These are phyloP conservation scores for Tolypocladium album DNA, from an alignment of 2,329 filamentous ascomycete species.

Conservation along the genomic window DNA sequence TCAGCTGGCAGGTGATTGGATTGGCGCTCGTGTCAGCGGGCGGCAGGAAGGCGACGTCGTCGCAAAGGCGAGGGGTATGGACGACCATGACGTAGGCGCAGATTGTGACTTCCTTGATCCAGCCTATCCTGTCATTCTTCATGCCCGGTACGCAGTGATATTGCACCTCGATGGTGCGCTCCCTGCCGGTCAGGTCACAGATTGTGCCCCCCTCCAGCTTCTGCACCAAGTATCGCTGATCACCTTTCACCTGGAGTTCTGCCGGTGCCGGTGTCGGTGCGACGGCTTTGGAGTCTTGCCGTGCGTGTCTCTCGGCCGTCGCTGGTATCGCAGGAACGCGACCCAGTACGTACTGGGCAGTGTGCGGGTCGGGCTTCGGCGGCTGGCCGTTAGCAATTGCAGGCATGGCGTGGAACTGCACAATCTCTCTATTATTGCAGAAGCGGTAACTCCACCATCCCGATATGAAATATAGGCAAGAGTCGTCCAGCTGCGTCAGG, in stretches of 20 bases:
- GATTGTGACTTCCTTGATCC: constrained; percentile 87
- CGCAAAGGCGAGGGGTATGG: constrained; percentile 78
- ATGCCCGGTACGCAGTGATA: constrained; percentile 68
- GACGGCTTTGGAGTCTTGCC: constrained; percentile 11
- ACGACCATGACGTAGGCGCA: constrained; percentile 92
- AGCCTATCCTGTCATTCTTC: constrained; percentile 65
- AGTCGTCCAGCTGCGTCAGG: constrained; percentile 65
- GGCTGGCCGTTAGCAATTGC: constrained; percentile 56
- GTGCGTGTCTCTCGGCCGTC: constrained; percentile 10
- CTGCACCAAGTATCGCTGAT: constrained; percentile 79
- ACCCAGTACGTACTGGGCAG: constrained; percentile 69
- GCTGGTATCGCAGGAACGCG: constrained; percentile 27
- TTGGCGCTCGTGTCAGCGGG: constrained; percentile 69
- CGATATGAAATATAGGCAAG: constrained; percentile 70
- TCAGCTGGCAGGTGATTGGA: constrained; percentile 62
- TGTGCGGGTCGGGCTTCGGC: constrained; percentile 65
- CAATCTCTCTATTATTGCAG: constrained; percentile 78
- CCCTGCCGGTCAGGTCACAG: constrained; percentile 75
- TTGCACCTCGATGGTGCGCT: constrained; percentile 76
- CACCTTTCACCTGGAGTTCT: constrained; percentile 70
- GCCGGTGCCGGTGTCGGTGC: constrained; percentile 34
- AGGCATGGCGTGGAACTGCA: constrained; percentile 80
- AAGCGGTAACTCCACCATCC: constrained; percentile 98
- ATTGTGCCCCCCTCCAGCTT: constrained; percentile 67
- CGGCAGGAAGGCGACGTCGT: constrained; percentile 76